These are phyloP conservation scores for Chalciporus pseudorubinellus DNA, from an alignment of 768 basidiomycete species.

Conservation along the genomic window DNA sequence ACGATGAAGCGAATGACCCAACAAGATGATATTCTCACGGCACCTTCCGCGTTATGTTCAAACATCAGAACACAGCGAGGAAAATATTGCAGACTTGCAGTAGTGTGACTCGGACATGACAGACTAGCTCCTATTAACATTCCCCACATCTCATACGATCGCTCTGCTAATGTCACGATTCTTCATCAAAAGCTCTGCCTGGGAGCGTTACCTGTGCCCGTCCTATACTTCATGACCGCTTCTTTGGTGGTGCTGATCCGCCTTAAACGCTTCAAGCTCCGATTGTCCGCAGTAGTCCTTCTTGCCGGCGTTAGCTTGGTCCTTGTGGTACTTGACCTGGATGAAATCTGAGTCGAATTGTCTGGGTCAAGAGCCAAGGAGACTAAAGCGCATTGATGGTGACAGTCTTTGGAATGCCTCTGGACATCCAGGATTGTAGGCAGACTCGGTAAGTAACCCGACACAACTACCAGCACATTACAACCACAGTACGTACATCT, in stretches of 20 bases:
- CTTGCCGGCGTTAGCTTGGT: slow-evolving; percentile 43
- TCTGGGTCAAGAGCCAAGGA: slow-evolving; percentile 38
- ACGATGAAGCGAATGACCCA: too few relatives aligned
- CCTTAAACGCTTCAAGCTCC: slow-evolving; percentile 25
- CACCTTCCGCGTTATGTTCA: too few relatives aligned
- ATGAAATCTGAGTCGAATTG: slow-evolving; percentile 40
- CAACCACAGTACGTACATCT: slow-evolving; percentile 25
- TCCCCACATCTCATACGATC: too few relatives aligned
- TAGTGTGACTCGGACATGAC: too few relatives aligned
- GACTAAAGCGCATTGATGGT: slow-evolving; percentile 44
- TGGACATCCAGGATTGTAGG: slow-evolving; percentile 43
- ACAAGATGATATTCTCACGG: too few relatives aligned
- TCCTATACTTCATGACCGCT: neutral
- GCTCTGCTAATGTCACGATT: too few relatives aligned
- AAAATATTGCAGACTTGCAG: too few relatives aligned
- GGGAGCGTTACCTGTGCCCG: neutral
- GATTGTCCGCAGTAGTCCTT: slow-evolving; percentile 46
- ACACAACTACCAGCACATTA: neutral
- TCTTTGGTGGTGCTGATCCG: slow-evolving; percentile 5
- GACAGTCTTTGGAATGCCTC: slow-evolving; percentile 35
- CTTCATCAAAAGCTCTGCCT: too few relatives aligned
- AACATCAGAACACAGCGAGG: too few relatives aligned
- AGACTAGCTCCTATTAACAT: too few relatives aligned
- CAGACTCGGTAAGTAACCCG: too few relatives aligned
- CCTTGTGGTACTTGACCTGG: slow-evolving; percentile 36